Evolutionary conservation across 768 basidiomycete species (phyloP).

Genomic region (Auriscalpium microsporum): DNA sequence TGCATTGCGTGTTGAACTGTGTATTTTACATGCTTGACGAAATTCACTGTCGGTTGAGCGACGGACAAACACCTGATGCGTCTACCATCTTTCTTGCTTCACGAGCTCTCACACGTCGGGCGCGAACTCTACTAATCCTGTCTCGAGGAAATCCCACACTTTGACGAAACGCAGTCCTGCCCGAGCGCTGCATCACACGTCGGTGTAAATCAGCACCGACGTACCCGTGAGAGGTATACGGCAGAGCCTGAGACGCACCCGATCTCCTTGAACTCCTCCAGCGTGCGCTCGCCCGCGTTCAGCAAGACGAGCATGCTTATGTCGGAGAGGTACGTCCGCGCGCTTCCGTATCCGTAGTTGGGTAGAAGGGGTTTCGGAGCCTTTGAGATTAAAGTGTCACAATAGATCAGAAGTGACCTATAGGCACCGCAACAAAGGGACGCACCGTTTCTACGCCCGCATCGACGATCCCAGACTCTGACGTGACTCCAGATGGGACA

Average conservation of each 20-base stretch:
- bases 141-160: not conserved
- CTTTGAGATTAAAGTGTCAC: constrained; percentile 8
- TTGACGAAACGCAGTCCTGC: not conserved
- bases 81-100: not conserved
- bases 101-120: not conserved
- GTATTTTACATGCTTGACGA: too few species aligned
- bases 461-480: not conserved
- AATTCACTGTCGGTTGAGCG: too few species aligned
- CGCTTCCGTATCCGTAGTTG: constrained; percentile 26
- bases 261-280: constrained; percentile 22
- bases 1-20: too few species aligned
- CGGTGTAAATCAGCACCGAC: too few species aligned
- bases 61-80: not conserved
- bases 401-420: not conserved
- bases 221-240: not conserved
- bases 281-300: constrained; percentile 27
- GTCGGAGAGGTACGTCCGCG: constrained; percentile 24
- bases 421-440: too few species aligned
- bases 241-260: constrained; percentile 15
- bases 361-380: constrained; percentile 27
- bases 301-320: constrained; percentile 22
- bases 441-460: not conserved
- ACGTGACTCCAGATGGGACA: not conserved
- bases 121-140: not conserved
- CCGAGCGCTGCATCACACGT: not conserved